Base-by-base conservation (phyloP, 768 basidiomycete species). In the Tulasnella sp. region DNA sequence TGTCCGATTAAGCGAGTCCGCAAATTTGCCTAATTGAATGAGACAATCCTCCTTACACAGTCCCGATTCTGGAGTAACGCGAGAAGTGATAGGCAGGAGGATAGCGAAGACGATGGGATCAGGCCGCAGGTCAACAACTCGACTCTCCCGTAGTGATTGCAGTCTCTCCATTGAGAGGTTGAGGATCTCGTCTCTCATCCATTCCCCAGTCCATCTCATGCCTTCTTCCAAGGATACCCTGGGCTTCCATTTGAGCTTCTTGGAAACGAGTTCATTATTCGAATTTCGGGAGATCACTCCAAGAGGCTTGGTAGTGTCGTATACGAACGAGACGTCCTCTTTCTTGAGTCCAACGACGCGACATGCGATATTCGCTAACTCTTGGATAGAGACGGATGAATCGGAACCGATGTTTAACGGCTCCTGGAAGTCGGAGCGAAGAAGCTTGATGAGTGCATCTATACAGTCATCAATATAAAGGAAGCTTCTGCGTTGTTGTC, bases 61-160 rank as follows among this genome's bases (percentile, higher is more conserved):
- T 0, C 56, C 51, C 0, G 68, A 68, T 4, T 61, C 53, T 1
- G 53, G 27, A 0, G 61, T 60, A 3, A 73, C 71, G 1, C 72
- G 67, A 6, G 77, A 78, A 0, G 77, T 78, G 57, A 79, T 69
- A 2, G 78, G 78, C 6, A 79, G 69, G 2, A 79, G 65, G 35
- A 78, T 65, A 1, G 72, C 78, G 56, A 77, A 75, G 5, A 61
- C 67, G 45, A 67, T 63, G 2, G 60, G 60, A 20, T 62, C 59
- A 0, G 60, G 50, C 5, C 60, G 55, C 6, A 78, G 62, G 39
- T 68, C 49, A 24, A 76, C 53, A 7, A 75, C 40, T 37, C 65
- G 54, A 55, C 75, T 76, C 32, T 33, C 37, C 53, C 53, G 48
- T 0, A 45, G 48, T 3, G 47, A 2, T 1, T 64, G 8, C n/a